Conservation (phyloP, 106 monocot species). For the Alisma plantagoaquatica region DNA sequence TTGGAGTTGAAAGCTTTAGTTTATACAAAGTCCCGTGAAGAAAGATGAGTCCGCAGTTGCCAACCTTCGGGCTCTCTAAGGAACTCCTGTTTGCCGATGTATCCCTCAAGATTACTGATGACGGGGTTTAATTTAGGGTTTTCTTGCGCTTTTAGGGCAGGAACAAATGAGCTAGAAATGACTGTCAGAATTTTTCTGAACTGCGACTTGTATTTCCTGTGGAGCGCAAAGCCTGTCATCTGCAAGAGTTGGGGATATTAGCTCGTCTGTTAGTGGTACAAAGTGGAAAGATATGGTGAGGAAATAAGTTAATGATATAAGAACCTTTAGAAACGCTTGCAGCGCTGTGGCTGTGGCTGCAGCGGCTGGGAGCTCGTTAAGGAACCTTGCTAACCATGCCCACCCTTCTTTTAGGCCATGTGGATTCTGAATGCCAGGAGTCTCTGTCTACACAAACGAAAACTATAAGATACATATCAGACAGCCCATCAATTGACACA, state of each 20-base stretch:
- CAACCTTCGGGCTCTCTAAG: slow-evolving; percentile 54
- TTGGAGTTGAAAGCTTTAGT: no score
- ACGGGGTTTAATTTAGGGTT: slow-evolving; percentile 17
- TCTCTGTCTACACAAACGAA: slow-evolving; percentile 37
- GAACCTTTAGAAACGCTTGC: slow-evolving; percentile 77
- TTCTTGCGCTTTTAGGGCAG: slow-evolving; percentile 41
- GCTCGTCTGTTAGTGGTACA: no score
- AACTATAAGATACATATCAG: no score
- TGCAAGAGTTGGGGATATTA: no score
- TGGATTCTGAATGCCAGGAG: slow-evolving; percentile 41
- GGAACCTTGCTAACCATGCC: slow-evolving; percentile 86
- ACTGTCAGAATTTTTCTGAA: slow-evolving; percentile 57
- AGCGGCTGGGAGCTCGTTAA: slow-evolving; percentile 56
- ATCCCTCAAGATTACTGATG: slow-evolving; percentile 41
- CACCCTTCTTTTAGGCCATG: slow-evolving; percentile 81
- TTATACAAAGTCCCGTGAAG: slow-evolving; percentile 30
- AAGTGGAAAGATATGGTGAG: no score
- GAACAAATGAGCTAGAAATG: slow-evolving; percentile 38
- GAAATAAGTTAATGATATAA: no score
- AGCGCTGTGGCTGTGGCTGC: slow-evolving; percentile 52
- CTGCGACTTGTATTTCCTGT: slow-evolving; percentile 47
- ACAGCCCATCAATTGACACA: no score
- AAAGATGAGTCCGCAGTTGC: slow-evolving; percentile 25
- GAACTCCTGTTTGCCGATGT: slow-evolving; percentile 34
- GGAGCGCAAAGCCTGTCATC: slow-evolving; percentile 82